These are phyloP conservation scores for Geotrichum australiense DNA, from an alignment of 1,139 yeast genomes.

Conservation along the genomic window DNA sequence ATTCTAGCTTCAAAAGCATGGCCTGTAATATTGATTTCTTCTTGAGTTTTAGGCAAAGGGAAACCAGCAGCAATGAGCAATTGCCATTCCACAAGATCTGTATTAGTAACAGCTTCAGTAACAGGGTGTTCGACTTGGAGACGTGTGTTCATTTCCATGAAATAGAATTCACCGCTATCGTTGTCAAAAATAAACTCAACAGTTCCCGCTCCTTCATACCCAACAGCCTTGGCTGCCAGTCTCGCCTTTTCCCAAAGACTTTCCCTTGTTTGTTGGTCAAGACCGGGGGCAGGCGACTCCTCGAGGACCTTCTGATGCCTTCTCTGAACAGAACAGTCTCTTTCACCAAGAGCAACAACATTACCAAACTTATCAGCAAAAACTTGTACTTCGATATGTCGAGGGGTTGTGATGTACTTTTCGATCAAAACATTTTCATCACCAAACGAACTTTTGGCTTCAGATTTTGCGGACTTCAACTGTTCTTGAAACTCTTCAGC, in stretches of 20 bases:
- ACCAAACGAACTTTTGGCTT: slow-evolving; percentile 40
- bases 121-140: slow-evolving; percentile 60
- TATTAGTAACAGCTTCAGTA: slow-evolving; percentile 82
- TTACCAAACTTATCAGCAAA: slow-evolving; percentile 43
- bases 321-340: slow-evolving; percentile 46
- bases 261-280: slow-evolving; percentile 46
- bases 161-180: slow-evolving; percentile 49
- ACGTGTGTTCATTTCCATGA: slow-evolving; percentile 57
- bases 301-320: slow-evolving; percentile 47
- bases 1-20: slow-evolving; percentile 35
- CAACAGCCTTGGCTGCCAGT: slow-evolving; percentile 47
- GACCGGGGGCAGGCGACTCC: slow-evolving; percentile 47
- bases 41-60: slow-evolving; percentile 33
- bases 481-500: slow-evolving; percentile 35
- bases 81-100: slow-evolving; percentile 89
- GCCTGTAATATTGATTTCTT: slow-evolving; percentile 28
- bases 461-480: slow-evolving; percentile 38
- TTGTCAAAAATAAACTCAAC: slow-evolving; percentile 58
- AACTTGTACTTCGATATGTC: slow-evolving; percentile 44
- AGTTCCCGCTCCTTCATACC: slow-evolving; percentile 57
- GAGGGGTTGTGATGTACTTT: slow-evolving; percentile 40
- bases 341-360: slow-evolving; percentile 41
- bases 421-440: slow-evolving; percentile 42
- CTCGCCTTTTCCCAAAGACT: slow-evolving; percentile 55
- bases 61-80: slow-evolving; percentile 85